A percentile compares a stretch with the other conserved stretches of the same genome.
phyloP scores from a whole-genome alignment of 1,284 basidiomycete genomes.

The Trichosporon faecale region DNA sequence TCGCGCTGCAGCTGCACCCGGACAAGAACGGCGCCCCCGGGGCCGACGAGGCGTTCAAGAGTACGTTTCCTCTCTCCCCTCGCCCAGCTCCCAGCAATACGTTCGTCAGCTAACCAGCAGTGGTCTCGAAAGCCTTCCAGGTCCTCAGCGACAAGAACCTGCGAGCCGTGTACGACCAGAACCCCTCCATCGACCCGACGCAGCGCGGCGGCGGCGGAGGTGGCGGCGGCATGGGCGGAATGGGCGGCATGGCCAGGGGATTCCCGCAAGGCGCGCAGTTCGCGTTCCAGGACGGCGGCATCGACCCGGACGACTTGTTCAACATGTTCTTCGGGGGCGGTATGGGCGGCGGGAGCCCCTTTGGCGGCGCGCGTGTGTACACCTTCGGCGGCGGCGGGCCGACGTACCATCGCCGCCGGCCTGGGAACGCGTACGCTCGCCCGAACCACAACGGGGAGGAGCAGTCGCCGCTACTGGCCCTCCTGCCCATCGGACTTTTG shows the following conservation, averaged over 20 bases:
- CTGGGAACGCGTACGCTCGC: background rate
- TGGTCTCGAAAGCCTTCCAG: conserved; percentile 98
- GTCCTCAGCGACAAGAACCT: conserved; percentile 90
- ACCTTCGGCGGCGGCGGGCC: conserved; percentile 58
- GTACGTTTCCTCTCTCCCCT: conserved; percentile 60
- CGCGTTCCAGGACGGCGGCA: conserved; percentile 76
- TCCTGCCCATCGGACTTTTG: conserved; percentile 80
- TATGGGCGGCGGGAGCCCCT: conserved; percentile 58
- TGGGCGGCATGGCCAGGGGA: conserved; percentile 53
- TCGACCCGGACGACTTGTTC: conserved; percentile 94
- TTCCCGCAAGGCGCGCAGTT: conserved; percentile 51
- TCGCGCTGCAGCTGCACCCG: conserved; percentile 89
- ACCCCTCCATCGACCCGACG: conserved; percentile 83
- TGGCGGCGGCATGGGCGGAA: conserved; percentile 53
- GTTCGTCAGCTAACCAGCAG: conserved; percentile 54
- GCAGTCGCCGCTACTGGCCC: conserved; percentile 69
- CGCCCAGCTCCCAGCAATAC: conserved; percentile 1
- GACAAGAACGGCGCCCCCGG: conserved; percentile 98
- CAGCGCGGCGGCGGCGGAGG: conserved; percentile 67
- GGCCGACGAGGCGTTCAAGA: conserved; percentile 98
- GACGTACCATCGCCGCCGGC: conserved; percentile 18
- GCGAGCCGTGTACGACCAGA: conserved; percentile 81
- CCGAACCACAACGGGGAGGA: conserved; percentile 42
- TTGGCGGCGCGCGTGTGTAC: conserved; percentile 56
- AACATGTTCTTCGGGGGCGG: conserved; percentile 90